A percentile compares a stretch with the other conserved stretches of the same genome.
Conservation (phyloP, 1,284 basidiomycete species). For the Austroboletus niveus region DNA sequence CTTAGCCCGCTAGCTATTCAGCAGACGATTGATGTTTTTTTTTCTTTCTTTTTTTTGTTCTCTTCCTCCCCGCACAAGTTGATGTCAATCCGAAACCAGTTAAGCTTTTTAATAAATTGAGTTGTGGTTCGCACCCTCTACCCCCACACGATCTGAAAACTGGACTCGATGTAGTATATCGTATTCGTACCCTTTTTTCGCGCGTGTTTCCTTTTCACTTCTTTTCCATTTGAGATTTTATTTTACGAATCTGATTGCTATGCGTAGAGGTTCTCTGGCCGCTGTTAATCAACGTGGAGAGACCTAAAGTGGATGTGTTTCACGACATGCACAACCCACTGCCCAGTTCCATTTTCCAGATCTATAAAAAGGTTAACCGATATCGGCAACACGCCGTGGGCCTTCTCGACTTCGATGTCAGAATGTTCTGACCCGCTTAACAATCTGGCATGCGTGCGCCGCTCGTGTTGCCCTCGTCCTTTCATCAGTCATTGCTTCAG, state of each 20-base stretch:
- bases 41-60: not conserved
- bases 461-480: not conserved
- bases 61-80: not conserved
- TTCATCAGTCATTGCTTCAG: not conserved
- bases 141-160: constrained; percentile 11
- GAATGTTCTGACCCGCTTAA: constrained; percentile 9
- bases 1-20: too few species aligned
- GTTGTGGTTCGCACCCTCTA: constrained; percentile 15
- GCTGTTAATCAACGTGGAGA: not conserved
- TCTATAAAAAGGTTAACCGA: not conserved
- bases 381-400: not conserved
- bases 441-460: constrained; percentile 2
- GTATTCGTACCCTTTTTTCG: not conserved
- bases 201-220: not conserved
- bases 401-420: not conserved
- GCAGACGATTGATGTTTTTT: not conserved
- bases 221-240: not conserved
- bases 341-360: constrained; percentile 6
- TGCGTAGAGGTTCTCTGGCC: not conserved
- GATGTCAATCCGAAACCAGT: constrained; percentile 3
- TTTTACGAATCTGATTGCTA: not conserved
- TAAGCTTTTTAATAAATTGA: constrained; percentile 28
- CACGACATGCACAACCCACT: constrained; percentile 3
- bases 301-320: too few species aligned
- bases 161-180: not conserved